Conservation (phyloP, 441 rosid species). For the Sinapis alba region DNA sequence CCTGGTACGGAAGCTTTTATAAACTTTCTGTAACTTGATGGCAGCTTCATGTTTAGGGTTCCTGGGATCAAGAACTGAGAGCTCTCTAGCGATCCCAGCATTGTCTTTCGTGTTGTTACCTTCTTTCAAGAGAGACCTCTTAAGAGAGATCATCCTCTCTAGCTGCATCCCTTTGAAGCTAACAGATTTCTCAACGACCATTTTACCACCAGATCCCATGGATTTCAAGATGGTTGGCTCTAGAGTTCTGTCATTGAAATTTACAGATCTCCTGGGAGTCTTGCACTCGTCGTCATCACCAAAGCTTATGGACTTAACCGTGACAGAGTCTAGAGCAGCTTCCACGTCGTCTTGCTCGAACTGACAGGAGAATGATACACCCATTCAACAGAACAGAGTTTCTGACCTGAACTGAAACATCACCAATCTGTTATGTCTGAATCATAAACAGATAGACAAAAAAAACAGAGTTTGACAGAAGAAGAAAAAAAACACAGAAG, state of each 20-base stretch:
- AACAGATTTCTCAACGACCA: conserved; percentile 66
- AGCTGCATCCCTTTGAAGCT: conserved; percentile 62
- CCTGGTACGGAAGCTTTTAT: conserved; percentile 89
- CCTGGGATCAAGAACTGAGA: conserved; percentile 47
- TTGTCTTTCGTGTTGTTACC: conserved; percentile 24
- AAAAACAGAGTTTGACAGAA: not conserved
- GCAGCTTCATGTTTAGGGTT: conserved; percentile 75
- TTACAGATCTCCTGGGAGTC: conserved; percentile 59
- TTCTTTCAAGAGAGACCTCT: not conserved
- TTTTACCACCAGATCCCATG: conserved; percentile 55
- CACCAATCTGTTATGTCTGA: conserved; percentile 9
- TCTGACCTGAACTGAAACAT: conserved; percentile 31
- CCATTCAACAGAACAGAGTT: conserved; percentile 49
- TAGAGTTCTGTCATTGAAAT: conserved; percentile 48
- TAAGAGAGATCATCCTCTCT: conserved; percentile 54
- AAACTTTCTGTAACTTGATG: conserved; percentile 80
- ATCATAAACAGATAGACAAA: not conserved
- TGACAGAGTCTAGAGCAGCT: conserved; percentile 58
- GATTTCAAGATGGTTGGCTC: conserved; percentile 66
- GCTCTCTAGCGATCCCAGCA: conserved; percentile 28
- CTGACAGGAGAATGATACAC: conserved; percentile 55
- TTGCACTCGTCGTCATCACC: conserved; percentile 45
- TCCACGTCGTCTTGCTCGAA: conserved; percentile 56
- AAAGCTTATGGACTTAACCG: conserved; percentile 66
- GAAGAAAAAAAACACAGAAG: not conserved